These are phyloP conservation scores for Debaryomyces psychrophilus DNA, from an alignment of 1,139 yeast genomes.

Conservation along the genomic window DNA sequence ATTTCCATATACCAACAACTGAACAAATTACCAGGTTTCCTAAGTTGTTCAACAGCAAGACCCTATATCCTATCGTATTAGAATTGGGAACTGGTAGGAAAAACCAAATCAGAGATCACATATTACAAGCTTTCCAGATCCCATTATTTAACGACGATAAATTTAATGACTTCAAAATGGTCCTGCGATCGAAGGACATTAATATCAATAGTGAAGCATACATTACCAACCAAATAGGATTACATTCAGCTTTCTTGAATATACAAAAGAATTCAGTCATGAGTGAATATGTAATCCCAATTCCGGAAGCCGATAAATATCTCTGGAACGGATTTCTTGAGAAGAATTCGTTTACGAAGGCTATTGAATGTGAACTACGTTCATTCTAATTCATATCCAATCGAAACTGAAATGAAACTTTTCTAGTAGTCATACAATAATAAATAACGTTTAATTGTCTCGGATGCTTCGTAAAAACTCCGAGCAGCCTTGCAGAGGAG, in stretches of 20 bases:
- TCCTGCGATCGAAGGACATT: background rate
- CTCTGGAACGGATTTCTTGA: conserved; percentile 25
- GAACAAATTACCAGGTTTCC: conserved; percentile 16
- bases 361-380: background rate
- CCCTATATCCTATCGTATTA: conserved; percentile 23
- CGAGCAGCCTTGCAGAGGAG: background rate
- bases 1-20: background rate
- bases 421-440: background rate
- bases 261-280: conserved; percentile 12
- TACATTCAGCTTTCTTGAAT: conserved; percentile 25
- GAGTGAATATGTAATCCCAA: conserved; percentile 19
- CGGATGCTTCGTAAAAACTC: background rate
- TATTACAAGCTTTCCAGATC: conserved; percentile 22
- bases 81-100: conserved; percentile 30
- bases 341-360: conserved; percentile 6
- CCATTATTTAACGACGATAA: conserved; percentile 30
- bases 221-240: conserved; percentile 27
- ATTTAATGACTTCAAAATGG: conserved; percentile 21
- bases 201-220: conserved; percentile 20
- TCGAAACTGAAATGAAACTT: background rate
- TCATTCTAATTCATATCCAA: background rate
- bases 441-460: background rate
- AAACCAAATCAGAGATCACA: conserved; percentile 32
- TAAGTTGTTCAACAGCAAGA: conserved; percentile 15
- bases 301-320: conserved; percentile 20